Evolutionary conservation across 176 grass and related monocot species (phyloP).

Genomic region (Calamus simplicifolius): DNA sequence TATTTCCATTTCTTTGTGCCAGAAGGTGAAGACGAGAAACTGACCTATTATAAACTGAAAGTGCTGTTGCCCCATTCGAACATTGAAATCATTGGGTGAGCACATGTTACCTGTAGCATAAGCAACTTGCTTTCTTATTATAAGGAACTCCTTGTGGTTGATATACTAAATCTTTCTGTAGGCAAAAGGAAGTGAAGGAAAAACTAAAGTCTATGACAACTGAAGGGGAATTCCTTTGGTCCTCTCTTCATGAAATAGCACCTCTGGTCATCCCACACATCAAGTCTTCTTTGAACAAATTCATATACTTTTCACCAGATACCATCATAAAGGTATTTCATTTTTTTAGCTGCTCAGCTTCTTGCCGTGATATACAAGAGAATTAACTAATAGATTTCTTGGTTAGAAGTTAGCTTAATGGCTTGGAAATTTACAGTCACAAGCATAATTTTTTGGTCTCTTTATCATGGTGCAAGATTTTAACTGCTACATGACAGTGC

Average conservation of each 20-base stretch:
- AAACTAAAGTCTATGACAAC: conserved; percentile 56
- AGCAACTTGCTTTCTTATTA: not conserved
- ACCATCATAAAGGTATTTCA: conserved; percentile 59
- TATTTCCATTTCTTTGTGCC: conserved; percentile 77
- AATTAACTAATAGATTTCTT: too few species aligned
- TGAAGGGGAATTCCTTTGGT: conserved; percentile 43
- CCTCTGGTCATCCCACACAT: conserved; percentile 55
- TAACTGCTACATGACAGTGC: too few species aligned
- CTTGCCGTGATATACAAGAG: not conserved
- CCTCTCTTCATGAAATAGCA: conserved; percentile 42
- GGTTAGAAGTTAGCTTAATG: too few species aligned
- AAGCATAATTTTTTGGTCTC: too few species aligned
- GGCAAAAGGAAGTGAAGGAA: conserved; percentile 58
- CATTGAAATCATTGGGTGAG: conserved; percentile 65
- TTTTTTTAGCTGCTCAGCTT: conserved; percentile 13
- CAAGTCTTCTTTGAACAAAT: conserved; percentile 43
- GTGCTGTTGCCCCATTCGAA: conserved; percentile 61
- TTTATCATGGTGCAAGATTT: too few species aligned
- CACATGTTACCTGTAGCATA: not conserved
- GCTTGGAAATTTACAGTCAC: too few species aligned
- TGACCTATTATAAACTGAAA: conserved; percentile 74
- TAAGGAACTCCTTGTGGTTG: too few species aligned
- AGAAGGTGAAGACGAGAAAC: conserved; percentile 42
- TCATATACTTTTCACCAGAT: conserved; percentile 49
- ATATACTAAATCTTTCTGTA: conserved; percentile 24